Base-by-base conservation (phyloP, 176 grass and related monocot species). In the Eragrostis curvula region DNA sequence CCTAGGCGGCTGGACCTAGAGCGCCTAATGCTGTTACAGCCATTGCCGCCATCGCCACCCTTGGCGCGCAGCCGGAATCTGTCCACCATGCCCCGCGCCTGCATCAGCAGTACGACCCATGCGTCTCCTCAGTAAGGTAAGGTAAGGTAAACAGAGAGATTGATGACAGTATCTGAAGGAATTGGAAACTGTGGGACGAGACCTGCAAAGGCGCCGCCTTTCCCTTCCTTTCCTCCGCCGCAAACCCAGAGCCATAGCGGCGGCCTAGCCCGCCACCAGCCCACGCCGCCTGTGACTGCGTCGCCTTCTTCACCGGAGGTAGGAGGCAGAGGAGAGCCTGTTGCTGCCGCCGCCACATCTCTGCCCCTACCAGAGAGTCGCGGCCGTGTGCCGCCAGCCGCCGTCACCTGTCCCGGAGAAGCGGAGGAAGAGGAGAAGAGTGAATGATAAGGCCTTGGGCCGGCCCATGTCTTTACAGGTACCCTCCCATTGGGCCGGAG, bases 51-150 rank as follows among this genome's bases (percentile, higher is more conserved):
- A 20, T 94, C 92, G 6, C 86, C 92, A 46, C 92, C 89, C 76
- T 89, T 94, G 60, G 92, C 91, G 85, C 81, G 71, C 40, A 97
- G 21, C 24, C 81, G 78, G 44, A 93, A 89, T 59, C 81, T 89
- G 55, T 93, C 94, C 68, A 93, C 81, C 94, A 97, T 93, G 55
- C 70, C 88, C 80, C 81, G 74, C 30, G 90, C 81, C 94, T 97
- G 63, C 68, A 73, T 28, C 58, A 12, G 27, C 48, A 23, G 12
- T 11, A 75, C 12, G 3, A 27, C 13, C 6, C 12, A 47, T 15
- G 5, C n/a, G 12, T 47, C n/a, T 13, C 7, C 13, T 30, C 15
- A 27, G 46, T 13, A 9, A 61, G 58, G 23, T 27, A 51, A 50
- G 46, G 30, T 12, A 9, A 36, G 32, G 30, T 12, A 9, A 18